Base-by-base conservation (phyloP, 2,329 filamentous ascomycete species). In the Cryphonectria parasitica region DNA sequence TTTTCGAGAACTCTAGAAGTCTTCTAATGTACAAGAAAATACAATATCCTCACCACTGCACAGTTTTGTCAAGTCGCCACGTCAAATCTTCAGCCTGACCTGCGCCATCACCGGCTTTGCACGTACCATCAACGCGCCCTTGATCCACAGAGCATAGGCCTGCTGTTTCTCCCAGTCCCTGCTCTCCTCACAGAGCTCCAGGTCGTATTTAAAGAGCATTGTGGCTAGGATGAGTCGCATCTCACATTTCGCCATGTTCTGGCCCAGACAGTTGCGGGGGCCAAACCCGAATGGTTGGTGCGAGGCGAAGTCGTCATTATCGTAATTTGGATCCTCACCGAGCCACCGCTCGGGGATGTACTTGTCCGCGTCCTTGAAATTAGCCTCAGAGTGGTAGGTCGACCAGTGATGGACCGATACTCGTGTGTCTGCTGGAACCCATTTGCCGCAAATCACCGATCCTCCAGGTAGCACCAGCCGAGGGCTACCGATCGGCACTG, bases 381-480 rank as follows among this genome's bases (percentile, higher is more conserved):
- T 69, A 31, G 8, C 39, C 28, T 28, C 41, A 31, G 43, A 43
- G n/a, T 43, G 54, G 19, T 62, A 60, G 19, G 65, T 66, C 3
- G 68, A 61, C 49, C 56, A 69, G 5, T 64, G 64, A 41, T 69
- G 68, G 25, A 64, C 58, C 25, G 68, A 66, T 0, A 49, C 62
- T 13, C 64, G 62, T n/a, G 68, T 69, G 25, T 52, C 63, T 1
- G 68, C 54, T 28, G 68, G 63, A 13, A 69, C 13, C 36, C 52
- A 52, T 39, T 66, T 61, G 54, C 63, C 68, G 19, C 56, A 52
- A 10, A 69, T 61, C n/a, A 62, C 60, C 58, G 4, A 64, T 19
- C 76, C 76, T 2, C 80, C 79, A 75, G 72, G 52, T 8, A 71
- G 62, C 13, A 76, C 69, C 17, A 73, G 66, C 15, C 76, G 72